Conservation (phyloP, 768 basidiomycete genomes). For the Leucogyrophana mollusca region DNA sequence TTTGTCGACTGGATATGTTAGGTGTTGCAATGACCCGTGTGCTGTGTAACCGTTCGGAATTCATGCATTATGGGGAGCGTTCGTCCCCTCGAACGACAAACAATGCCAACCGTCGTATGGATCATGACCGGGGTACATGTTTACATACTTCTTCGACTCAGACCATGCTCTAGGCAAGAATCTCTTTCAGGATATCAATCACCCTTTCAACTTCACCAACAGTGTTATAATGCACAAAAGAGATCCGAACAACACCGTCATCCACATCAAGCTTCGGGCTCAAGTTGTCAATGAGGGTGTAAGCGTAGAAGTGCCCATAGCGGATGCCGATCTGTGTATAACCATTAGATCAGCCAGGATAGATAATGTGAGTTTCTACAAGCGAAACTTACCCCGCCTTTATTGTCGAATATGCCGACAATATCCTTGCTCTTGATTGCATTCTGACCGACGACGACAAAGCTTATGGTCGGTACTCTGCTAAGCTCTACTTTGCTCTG, state of each 20-base stretch:
- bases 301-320: constrained; percentile 79
- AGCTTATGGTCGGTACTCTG: constrained; percentile 69
- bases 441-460: constrained; percentile 61
- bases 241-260: constrained; percentile 74
- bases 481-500: constrained; percentile 40
- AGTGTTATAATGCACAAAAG: constrained; percentile 80
- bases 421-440: constrained; percentile 60
- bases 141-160: no score
- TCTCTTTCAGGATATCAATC: constrained; percentile 51
- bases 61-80: no score
- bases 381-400: constrained; percentile 51
- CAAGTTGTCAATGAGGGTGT: constrained; percentile 53
- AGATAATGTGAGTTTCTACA: background rate
- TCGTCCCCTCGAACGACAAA: no score
- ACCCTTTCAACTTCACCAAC: constrained; percentile 65
- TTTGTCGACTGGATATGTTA: no score
- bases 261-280: constrained; percentile 54
- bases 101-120: no score
- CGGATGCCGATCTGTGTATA: constrained; percentile 70
- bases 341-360: constrained; percentile 1
- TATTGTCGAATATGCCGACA: constrained; percentile 62
- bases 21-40: no score
- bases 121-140: no score
- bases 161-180: constrained; percentile 32
- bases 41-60: no score